Evolutionary conservation across 345 rosid genomes (phyloP), one percentile per base, ranked within the genome.

Genomic region (Heritiera fomes): DNA sequence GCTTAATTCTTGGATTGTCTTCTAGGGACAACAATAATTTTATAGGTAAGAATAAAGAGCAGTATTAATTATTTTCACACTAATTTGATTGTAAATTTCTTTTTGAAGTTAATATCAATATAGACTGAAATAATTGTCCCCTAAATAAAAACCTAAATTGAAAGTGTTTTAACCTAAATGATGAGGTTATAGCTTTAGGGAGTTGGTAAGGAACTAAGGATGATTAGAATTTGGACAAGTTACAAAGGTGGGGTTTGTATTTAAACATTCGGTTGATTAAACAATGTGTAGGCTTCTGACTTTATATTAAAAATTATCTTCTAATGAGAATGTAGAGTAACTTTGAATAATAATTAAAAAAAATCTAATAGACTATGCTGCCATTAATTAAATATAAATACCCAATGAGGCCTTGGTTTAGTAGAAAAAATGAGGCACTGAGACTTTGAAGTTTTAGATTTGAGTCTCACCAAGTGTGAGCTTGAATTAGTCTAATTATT

Each of bases 161-260:
- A 18, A 66, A 66, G 50, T 41, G 50, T 17, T 43, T 67, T 43
- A 67, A 52, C 71, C n/a, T 41, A 18, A n/a, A 55, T 55, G 63
- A 55, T 73, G 63, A 55, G 63, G 38, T 5, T 55, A 55, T 53
- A 55, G 47, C 62, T 34, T 34, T 28, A 30, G 45, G 70, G 70
- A 61, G 78, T 75, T 62, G 78, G 78, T 62, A 61, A 61, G 78
- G 78, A 75, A 70, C 70, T 62, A 61, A 61, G 78, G 78, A 75
- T 75, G 15, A 75, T 61, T 61, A 62, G 59, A 75, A 47, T 61
- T 18, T 14, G 45, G 78, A 75, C 70, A 46, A 75, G 58, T 45
- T 61, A 75, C 43, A 60, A 13, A 41, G 70, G 67, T 15, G 78
- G 78, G 28, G 32, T 40, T 74, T 60, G n/a, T 10, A 41, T 41